Conservation (phyloP, 306 rosid species). For the Bauhinia variegata region DNA sequence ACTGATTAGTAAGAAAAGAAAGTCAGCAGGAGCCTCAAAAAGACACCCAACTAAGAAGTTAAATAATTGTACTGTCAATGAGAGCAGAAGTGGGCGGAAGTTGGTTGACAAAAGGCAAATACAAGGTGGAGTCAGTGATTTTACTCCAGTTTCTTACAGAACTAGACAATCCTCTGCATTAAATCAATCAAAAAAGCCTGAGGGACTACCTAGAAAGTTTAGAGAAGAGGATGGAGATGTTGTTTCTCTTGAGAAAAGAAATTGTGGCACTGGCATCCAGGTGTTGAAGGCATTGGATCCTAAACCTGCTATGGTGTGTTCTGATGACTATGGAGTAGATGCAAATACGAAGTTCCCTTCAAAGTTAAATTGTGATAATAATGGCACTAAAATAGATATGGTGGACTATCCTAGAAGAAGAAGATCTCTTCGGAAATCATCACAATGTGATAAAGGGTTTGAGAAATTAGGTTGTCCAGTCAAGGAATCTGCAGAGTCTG, state of each 20-base stretch:
- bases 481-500: slow-evolving; percentile 34
- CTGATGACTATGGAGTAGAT: slow-evolving; percentile 33
- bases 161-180: slow-evolving; percentile 62
- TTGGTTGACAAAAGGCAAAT: slow-evolving; percentile 34
- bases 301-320: slow-evolving; percentile 41
- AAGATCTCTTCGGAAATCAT: slow-evolving; percentile 61
- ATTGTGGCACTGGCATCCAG: slow-evolving; percentile 31
- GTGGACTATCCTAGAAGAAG: slow-evolving; percentile 47
- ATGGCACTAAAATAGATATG: slow-evolving; percentile 31
- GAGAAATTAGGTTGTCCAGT: slow-evolving; percentile 44
- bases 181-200: slow-evolving; percentile 40
- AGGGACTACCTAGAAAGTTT: slow-evolving; percentile 35
- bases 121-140: slow-evolving; percentile 35
- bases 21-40: slow-evolving; percentile 38
- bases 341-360: slow-evolving; percentile 32
- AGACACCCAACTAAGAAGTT: slow-evolving; percentile 32
- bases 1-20: slow-evolving; percentile 32
- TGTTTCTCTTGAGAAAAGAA: slow-evolving; percentile 36
- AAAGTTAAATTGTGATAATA: slow-evolving; percentile 37
- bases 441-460: slow-evolving; percentile 41
- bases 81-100: slow-evolving; percentile 19
- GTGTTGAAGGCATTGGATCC: slow-evolving; percentile 34
- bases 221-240: slow-evolving; percentile 34
- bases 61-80: slow-evolving; percentile 27
- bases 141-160: slow-evolving; percentile 60